Evolutionary conservation across 2,329 filamentous ascomycete species (phyloP).

Genomic region (Botrytis elliptica): DNA sequence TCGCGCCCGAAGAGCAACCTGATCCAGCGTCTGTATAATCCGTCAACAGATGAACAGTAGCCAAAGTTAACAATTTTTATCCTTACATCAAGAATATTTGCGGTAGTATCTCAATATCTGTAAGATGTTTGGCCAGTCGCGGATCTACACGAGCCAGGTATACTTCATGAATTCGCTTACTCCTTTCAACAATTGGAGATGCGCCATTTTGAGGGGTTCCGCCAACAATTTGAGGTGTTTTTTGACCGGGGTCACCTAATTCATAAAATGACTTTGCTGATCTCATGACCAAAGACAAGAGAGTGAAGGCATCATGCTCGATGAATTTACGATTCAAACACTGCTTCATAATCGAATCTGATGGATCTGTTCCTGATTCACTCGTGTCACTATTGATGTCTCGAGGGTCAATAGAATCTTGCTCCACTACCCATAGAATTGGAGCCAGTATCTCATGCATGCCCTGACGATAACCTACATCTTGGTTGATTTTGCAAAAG

Average conservation of each 20-base stretch:
- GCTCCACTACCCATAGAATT: constrained; percentile 78
- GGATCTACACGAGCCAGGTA: constrained; percentile 76
- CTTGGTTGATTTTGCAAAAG: constrained; percentile 88
- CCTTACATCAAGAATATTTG: constrained; percentile 91
- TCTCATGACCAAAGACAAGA: constrained; percentile 88
- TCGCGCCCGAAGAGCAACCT: constrained; percentile 89
- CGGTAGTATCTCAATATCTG: constrained; percentile 82
- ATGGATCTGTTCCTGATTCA: constrained; percentile 2
- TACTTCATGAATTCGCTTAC: constrained; percentile 81
- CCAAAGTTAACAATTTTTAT: constrained; percentile 12
- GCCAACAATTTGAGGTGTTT: constrained; percentile 37
- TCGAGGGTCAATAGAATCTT: constrained; percentile 67
- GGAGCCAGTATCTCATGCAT: constrained; percentile 97
- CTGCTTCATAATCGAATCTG: constrained; percentile 49
- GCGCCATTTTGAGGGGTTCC: constrained; percentile 41
- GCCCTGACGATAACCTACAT: constrained; percentile 88
- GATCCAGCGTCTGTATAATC: constrained; percentile 68
- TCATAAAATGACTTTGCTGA: constrained; percentile 85
- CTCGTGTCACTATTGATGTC: constrained; percentile 40
- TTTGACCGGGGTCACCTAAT: constrained; percentile 43
- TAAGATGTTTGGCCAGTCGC: constrained; percentile 78
- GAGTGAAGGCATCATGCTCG: constrained; percentile 85
- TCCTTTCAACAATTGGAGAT: constrained; percentile 79
- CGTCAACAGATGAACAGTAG: constrained; percentile 16
- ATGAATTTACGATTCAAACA: constrained; percentile 71